These are phyloP conservation scores for Sphaerulina musiva DNA, from an alignment of 2,329 filamentous ascomycete species.

Conservation along the genomic window DNA sequence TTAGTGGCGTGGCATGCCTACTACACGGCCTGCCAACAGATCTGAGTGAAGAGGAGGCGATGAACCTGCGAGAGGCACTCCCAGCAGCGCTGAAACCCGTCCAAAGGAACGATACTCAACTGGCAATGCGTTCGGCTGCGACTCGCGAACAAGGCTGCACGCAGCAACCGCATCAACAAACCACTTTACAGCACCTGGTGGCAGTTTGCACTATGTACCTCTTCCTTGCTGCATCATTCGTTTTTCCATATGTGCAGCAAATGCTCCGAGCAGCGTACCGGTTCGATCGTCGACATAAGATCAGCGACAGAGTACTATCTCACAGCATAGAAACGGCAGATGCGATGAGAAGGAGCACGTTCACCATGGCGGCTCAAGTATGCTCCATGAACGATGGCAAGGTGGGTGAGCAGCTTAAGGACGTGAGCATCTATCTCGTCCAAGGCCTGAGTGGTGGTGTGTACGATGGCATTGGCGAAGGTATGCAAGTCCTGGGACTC, in stretches of 20 bases:
- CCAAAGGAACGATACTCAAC: slow-evolving; percentile 6
- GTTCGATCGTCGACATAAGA: slow-evolving; percentile 60
- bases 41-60: slow-evolving; percentile 50
- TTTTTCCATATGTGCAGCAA: slow-evolving; percentile 55
- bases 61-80: slow-evolving; percentile 48
- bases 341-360: slow-evolving; percentile 46
- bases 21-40: slow-evolving; percentile 56
- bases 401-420: slow-evolving; percentile 53
- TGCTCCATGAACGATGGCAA: slow-evolving; percentile 58
- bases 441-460: slow-evolving; percentile 60
- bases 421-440: slow-evolving; percentile 55
- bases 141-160: neutral
- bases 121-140: slow-evolving; percentile 14
- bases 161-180: slow-evolving; percentile 4
- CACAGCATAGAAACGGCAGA: slow-evolving; percentile 50
- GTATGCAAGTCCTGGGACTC: slow-evolving; percentile 43
- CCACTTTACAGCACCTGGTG: slow-evolving; percentile 23
- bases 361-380: slow-evolving; percentile 50
- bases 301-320: slow-evolving; percentile 54
- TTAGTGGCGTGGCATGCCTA: slow-evolving; percentile 58
- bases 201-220: slow-evolving; percentile 21
- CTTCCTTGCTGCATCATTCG: slow-evolving; percentile 54
- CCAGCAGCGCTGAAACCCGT: slow-evolving; percentile 32
- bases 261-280: slow-evolving; percentile 51
- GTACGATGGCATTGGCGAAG: slow-evolving; percentile 56